Evolutionary conservation across 139 green algal genomes (phyloP), one percentile per base, ranked within the genome.

Genomic region (Closterium sp.): DNA sequence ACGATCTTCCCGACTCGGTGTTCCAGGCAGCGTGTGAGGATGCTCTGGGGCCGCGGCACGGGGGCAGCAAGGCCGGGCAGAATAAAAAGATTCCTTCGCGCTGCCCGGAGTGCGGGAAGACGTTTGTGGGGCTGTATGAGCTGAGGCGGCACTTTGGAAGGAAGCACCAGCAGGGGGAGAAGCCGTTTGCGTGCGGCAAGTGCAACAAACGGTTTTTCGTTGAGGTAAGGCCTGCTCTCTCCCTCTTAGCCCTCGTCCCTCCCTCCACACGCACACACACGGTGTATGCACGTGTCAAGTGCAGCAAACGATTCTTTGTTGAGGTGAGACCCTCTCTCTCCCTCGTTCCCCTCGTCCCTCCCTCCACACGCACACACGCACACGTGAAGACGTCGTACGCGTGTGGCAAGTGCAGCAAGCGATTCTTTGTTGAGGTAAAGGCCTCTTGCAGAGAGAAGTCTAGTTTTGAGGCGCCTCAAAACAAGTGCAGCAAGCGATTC

Each of bases 101-200:
- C 27, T 94, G 92, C 73, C 91, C 92, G 34, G 86, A 94, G 38
- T 94, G 92, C 91, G 45, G 73, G 13, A 93, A 92, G 21, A 91
- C 86, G 30, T 94, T 94, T 86, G 92, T 94, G 73, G 92, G 92
- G 22, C 90, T 94, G n/a, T 94, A 94, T 29, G 92, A 94, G 92
- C 90, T 94, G 85, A 89, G 92, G 29, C 45, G 92, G n/a, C 92
- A 94, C 73, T 94, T 87, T 86, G 92, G 92, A 5, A 62, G 92
- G 28, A 94, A 94, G 70, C 92, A 94, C 88, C 62, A 38, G 89
- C 90, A 93, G 50, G 91, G 91, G 21, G 89, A 93, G n/a, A 94
- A 94, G 91, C 22, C n/a, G 27, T 93, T 38, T 6, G 24, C 90
- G 22, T 94, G 91, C 90, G 92, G 19, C 30, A 95, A 95, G 32